Conservation (phyloP, 441 rosid genomes). For the Brassica balearica region DNA sequence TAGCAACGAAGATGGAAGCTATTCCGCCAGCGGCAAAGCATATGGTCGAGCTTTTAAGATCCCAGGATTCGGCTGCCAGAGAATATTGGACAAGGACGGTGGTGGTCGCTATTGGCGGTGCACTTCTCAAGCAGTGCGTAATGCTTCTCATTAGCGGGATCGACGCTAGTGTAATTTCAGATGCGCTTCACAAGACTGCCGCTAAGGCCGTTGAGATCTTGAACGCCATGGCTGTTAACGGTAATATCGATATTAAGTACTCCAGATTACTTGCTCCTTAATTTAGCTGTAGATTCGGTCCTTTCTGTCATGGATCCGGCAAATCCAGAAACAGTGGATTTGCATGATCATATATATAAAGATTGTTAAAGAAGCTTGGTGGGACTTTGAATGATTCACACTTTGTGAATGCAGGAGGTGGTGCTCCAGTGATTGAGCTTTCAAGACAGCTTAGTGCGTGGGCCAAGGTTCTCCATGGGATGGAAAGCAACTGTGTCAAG, state of each 20-base stretch:
- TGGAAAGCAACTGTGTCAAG: neutral
- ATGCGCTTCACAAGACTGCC: slow-evolving; percentile 77
- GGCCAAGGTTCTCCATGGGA: neutral
- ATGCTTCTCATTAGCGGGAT: slow-evolving; percentile 73
- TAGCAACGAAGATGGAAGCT: slow-evolving; percentile 95
- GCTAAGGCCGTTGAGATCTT: slow-evolving; percentile 75
- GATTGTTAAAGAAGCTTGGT: neutral
- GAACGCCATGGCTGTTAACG: neutral
- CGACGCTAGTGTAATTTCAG: slow-evolving; percentile 93
- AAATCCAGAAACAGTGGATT: neutral
- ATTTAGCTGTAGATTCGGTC: neutral
- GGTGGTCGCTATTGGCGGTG: slow-evolving; percentile 75
- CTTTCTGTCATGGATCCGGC: neutral
- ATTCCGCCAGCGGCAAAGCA: slow-evolving; percentile 93
- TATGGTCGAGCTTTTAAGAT: slow-evolving; percentile 87
- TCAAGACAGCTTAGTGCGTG: neutral
- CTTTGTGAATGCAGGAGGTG: neutral
- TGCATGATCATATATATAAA: neutral
- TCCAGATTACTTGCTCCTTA: neutral
- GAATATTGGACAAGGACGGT: slow-evolving; percentile 88
- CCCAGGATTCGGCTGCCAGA: slow-evolving; percentile 88
- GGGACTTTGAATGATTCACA: neutral
- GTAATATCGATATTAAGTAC: neutral
- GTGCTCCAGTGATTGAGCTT: slow-evolving; percentile 4
- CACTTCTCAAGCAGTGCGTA: slow-evolving; percentile 79